These are phyloP conservation scores for Geotrichum europaeum DNA, from an alignment of 1,139 yeast genomes.

Conservation along the genomic window DNA sequence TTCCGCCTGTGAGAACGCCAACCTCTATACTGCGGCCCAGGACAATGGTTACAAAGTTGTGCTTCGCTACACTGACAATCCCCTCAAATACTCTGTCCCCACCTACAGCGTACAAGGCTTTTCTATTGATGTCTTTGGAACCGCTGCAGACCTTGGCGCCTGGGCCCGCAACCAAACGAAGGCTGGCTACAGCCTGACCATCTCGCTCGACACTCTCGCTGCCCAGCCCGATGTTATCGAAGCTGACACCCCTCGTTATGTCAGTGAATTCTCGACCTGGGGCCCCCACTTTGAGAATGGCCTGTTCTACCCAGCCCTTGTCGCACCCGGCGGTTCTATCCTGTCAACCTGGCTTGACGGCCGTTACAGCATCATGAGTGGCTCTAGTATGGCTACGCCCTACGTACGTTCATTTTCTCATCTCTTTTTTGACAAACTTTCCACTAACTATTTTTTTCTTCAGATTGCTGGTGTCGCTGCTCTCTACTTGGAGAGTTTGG, in stretches of 20 bases:
- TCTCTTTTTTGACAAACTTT: neutral
- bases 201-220: conserved; percentile 3
- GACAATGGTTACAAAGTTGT: conserved; percentile 11
- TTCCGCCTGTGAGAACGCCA: conserved; percentile 1
- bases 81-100: conserved; percentile 6
- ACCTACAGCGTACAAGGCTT: conserved; percentile 6
- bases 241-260: neutral
- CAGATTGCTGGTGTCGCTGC: conserved; percentile 17
- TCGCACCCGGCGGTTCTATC: conserved; percentile 25
- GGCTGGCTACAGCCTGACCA: conserved; percentile 1
- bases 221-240: neutral
- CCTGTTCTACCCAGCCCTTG: conserved; percentile 21
- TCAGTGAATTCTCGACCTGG: conserved; percentile 20
- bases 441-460: neutral
- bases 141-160: conserved; percentile 2
- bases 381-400: conserved; percentile 25
- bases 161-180: conserved; percentile 11
- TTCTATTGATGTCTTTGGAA: conserved; percentile 5
- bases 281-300: conserved; percentile 24
- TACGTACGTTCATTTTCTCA: conserved; percentile 13
- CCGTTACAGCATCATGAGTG: conserved; percentile 18
- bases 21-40: neutral
- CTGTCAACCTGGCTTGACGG: conserved; percentile 19
- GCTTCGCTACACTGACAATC: conserved; percentile 2
- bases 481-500: conserved; percentile 10